Evolutionary conservation across 73 alveolate species (phyloP).

Genomic region (Paramecium sonneborni): DNA sequence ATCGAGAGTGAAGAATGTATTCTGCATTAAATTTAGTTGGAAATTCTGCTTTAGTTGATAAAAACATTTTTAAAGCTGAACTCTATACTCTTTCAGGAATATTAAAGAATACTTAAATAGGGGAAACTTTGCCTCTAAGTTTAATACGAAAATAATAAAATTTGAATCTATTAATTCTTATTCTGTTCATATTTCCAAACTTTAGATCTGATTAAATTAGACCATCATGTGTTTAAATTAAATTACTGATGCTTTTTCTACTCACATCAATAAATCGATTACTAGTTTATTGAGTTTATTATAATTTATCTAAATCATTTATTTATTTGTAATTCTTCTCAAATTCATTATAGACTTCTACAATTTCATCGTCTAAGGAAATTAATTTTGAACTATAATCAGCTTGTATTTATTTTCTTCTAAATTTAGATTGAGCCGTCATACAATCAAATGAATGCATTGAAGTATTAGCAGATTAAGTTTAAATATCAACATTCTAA

Average conservation of each 20-base stretch:
- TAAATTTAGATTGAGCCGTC: background rate
- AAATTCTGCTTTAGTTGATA: slow-evolving; percentile 45
- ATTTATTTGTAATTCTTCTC: slow-evolving; percentile 36
- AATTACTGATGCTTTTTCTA: background rate
- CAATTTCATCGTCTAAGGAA: background rate
- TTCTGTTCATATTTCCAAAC: background rate
- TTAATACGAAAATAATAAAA: slow-evolving; percentile 14
- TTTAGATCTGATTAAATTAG: background rate
- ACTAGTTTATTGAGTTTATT: background rate
- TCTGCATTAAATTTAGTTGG: slow-evolving; percentile 52
- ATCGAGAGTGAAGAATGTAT: slow-evolving; percentile 1
- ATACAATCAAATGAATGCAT: background rate
- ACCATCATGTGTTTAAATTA: background rate
- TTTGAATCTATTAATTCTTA: slow-evolving; percentile 2
- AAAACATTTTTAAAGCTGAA: background rate
- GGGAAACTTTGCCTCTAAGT: background rate
- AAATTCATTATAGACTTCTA: slow-evolving; percentile 17
- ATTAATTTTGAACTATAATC: slow-evolving; percentile 18
- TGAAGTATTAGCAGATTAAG: background rate
- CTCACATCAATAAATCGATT: background rate
- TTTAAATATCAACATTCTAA: background rate
- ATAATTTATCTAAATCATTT: background rate
- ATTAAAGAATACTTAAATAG: slow-evolving; percentile 14
- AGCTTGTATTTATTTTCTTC: background rate
- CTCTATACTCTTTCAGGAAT: slow-evolving; percentile 9